phyloP scores from a whole-genome alignment of 2,329 filamentous ascomycete genomes.

The Coleophoma crateriformis region DNA sequence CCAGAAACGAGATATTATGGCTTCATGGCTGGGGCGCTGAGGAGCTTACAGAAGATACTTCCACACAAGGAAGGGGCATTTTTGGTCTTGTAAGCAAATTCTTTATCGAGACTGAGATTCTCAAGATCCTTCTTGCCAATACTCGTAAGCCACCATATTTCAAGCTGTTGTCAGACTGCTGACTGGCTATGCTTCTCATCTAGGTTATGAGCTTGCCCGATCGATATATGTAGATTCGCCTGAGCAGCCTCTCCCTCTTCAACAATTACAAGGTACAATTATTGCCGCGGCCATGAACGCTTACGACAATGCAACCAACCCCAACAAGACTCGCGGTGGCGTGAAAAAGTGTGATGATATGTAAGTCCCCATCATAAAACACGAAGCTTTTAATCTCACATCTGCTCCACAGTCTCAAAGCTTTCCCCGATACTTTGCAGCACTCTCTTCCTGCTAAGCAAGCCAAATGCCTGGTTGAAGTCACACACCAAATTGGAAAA shows the following conservation, averaged over 20 bases:
- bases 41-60: slow-evolving; percentile 29
- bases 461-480: slow-evolving; percentile 59
- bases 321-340: slow-evolving; percentile 69
- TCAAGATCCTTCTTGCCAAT: slow-evolving; percentile 61
- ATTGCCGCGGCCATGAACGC: slow-evolving; percentile 59
- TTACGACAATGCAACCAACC: slow-evolving; percentile 80
- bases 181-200: slow-evolving; percentile 3
- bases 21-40: slow-evolving; percentile 65
- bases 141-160: slow-evolving; percentile 41
- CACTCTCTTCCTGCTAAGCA: slow-evolving; percentile 46
- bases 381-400: slow-evolving; percentile 14
- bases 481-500: slow-evolving; percentile 69
- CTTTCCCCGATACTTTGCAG: slow-evolving; percentile 55
- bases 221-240: slow-evolving; percentile 53
- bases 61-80: slow-evolving; percentile 36
- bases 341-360: slow-evolving; percentile 74
- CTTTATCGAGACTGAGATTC: slow-evolving; percentile 63
- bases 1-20: slow-evolving; percentile 65
- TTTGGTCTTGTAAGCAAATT: slow-evolving; percentile 55
- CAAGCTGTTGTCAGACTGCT: neutral
- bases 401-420: slow-evolving; percentile 44
- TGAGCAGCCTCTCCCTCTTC: slow-evolving; percentile 41
- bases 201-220: slow-evolving; percentile 57
- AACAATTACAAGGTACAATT: slow-evolving; percentile 53
- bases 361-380: slow-evolving; percentile 36